phyloP scores from a whole-genome alignment of 164 flowering plant genomes.

The Piper longum region DNA sequence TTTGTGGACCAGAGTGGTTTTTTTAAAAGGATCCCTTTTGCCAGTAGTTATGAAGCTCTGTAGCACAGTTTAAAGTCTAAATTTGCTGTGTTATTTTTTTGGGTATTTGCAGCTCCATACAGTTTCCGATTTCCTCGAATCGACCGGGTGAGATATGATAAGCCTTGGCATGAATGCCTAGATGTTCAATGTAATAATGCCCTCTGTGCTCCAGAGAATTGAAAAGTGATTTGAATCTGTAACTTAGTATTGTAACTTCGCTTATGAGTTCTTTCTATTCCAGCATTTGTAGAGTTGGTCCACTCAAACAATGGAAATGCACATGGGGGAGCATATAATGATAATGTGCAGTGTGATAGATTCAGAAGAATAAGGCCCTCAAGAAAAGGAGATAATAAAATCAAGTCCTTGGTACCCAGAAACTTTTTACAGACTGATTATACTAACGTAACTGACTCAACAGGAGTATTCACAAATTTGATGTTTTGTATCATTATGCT shows the following conservation, averaged over 20 bases:
- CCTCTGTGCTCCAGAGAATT: background rate
- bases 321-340: conserved; percentile 35
- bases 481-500: conserved; percentile 73
- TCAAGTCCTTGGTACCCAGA: conserved; percentile 51
- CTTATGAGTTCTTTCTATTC: background rate
- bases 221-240: background rate
- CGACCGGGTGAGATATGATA: conserved; percentile 86
- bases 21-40: background rate
- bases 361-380: conserved; percentile 31
- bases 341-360: conserved; percentile 21
- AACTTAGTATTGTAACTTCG: background rate
- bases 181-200: conserved; percentile 69
- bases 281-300: conserved; percentile 80
- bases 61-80: background rate
- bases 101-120: conserved; percentile 97
- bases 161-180: conserved; percentile 98
- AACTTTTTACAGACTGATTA: conserved; percentile 75
- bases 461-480: conserved; percentile 58
- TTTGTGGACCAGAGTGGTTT: too few relatives aligned
- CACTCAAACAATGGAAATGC: conserved; percentile 85
- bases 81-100: conserved; percentile 2
- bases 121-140: conserved; percentile 93
- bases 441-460: conserved; percentile 49
- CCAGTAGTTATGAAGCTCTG: background rate
- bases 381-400: conserved; percentile 38